phyloP scores from a whole-genome alignment of 2,329 filamentous ascomycete species.

The Fusarium anthophilum region DNA sequence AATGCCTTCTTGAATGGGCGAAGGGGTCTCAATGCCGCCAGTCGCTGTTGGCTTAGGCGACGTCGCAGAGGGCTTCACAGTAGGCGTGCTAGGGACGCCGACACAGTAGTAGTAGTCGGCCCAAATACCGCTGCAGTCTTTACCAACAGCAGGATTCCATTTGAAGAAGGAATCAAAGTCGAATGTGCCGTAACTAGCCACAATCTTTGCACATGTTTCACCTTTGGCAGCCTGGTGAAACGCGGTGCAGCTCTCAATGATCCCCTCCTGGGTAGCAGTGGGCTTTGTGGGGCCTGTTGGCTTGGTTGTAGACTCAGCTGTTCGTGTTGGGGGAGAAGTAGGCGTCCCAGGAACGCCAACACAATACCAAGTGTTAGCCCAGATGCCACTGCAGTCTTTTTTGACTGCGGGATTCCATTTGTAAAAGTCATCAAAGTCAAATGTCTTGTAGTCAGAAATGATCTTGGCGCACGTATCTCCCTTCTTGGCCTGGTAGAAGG shows the following conservation, averaged over 20 bases:
- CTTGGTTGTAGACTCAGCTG: not conserved
- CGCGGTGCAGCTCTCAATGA: not conserved
- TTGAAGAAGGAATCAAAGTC: not conserved
- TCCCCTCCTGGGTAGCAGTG: not conserved
- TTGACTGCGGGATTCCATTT: not conserved
- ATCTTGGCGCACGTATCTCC: constrained; percentile 18
- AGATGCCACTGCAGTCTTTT: not conserved
- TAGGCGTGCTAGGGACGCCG: not conserved
- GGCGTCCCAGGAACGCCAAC: not conserved
- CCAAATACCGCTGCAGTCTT: not conserved
- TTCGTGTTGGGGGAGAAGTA: too few species aligned
- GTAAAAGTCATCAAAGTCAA: constrained; percentile 13
- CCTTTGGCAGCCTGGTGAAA: not conserved
- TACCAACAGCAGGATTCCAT: not conserved
- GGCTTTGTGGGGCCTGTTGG: not conserved
- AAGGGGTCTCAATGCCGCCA: not conserved
- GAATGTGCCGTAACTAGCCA: not conserved
- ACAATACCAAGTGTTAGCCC: constrained; percentile 6
- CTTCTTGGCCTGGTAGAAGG: constrained; percentile 19
- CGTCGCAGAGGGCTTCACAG: not conserved
- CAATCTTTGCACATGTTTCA: not conserved
- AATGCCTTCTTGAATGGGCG: not conserved
- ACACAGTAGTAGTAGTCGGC: not conserved
- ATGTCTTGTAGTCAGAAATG: not conserved
- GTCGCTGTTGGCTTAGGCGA: not conserved